These are phyloP conservation scores for Monilinia vaccinii-corymbosi DNA, from an alignment of 2,329 filamentous ascomycete species.

Conservation along the genomic window DNA sequence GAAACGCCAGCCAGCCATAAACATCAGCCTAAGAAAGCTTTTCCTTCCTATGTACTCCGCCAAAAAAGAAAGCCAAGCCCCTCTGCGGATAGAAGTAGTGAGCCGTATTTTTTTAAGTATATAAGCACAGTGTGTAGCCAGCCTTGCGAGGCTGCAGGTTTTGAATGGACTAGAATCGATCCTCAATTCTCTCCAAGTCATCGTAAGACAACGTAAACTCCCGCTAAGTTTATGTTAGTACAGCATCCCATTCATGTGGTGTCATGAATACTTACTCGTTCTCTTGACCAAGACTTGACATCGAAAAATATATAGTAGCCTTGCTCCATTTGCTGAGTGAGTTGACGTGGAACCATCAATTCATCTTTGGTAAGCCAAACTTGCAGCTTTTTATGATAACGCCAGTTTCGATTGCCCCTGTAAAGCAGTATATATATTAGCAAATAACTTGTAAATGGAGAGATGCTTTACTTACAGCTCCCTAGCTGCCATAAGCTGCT, in stretches of 20 bases:
- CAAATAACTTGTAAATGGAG: not conserved
- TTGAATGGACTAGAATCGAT: constrained; percentile 12
- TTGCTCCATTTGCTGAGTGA: constrained; percentile 51
- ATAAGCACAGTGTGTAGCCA: not conserved
- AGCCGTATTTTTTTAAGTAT: not conserved
- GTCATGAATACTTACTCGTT: constrained; percentile 41
- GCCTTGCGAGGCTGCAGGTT: not conserved
- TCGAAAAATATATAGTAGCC: constrained; percentile 62
- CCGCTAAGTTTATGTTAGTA: constrained; percentile 34
- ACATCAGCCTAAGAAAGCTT: constrained; percentile 1
- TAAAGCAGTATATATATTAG: constrained; percentile 6
- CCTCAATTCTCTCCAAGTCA: constrained; percentile 44
- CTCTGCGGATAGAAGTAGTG: constrained; percentile 8
- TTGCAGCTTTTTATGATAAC: constrained; percentile 59
- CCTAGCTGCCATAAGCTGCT: constrained; percentile 53
- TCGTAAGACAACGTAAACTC: constrained; percentile 53
- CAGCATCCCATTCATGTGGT: not conserved
- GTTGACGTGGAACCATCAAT: constrained; percentile 50
- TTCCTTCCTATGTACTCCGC: constrained; percentile 2
- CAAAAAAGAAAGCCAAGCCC: constrained; percentile 17
- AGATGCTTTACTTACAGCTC: constrained; percentile 43
- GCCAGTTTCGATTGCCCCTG: constrained; percentile 56
- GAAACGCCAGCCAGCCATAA: constrained; percentile 6
- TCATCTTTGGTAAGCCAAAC: constrained; percentile 62
- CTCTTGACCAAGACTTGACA: constrained; percentile 51